phyloP scores from a whole-genome alignment of 164 flowering plant species.

The Magnolia changhungtana region DNA sequence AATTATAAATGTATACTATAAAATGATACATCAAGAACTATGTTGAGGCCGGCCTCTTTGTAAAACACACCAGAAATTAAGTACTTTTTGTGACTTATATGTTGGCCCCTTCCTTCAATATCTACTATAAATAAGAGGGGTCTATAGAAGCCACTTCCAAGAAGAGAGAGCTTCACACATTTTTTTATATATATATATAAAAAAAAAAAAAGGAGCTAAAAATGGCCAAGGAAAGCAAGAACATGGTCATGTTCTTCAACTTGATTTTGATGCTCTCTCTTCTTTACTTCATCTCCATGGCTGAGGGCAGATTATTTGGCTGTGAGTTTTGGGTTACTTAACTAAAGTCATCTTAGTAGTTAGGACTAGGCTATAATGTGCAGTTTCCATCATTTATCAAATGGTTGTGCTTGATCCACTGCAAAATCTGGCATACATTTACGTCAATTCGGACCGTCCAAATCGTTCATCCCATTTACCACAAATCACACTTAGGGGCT shows the following conservation, averaged over 20 bases:
- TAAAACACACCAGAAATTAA: background rate
- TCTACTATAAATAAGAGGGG: background rate
- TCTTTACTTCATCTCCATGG: slow-evolving; percentile 7
- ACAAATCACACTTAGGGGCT: no score
- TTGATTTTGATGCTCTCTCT: slow-evolving; percentile 3
- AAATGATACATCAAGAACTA: background rate
- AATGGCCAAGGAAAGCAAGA: background rate
- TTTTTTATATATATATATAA: background rate
- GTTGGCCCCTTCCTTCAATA: background rate
- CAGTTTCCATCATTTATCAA: no score
- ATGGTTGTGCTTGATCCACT: no score
- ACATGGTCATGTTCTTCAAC: slow-evolving; percentile 3
- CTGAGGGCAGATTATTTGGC: slow-evolving; percentile 6
- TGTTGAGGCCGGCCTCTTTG: slow-evolving; percentile 1
- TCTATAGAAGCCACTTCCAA: background rate
- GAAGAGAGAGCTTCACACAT: background rate
- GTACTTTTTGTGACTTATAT: background rate
- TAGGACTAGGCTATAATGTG: no score
- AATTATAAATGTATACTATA: no score
- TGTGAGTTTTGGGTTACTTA: background rate
- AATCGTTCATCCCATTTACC: no score
- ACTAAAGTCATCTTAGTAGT: no score
- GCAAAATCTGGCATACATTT: background rate
- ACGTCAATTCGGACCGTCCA: background rate
- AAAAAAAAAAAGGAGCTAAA: background rate